Evolutionary conservation across 78 protist species (phyloP), one percentile per base, ranked within the genome.

Genomic region (Blattamonas nauphoetae): DNA sequence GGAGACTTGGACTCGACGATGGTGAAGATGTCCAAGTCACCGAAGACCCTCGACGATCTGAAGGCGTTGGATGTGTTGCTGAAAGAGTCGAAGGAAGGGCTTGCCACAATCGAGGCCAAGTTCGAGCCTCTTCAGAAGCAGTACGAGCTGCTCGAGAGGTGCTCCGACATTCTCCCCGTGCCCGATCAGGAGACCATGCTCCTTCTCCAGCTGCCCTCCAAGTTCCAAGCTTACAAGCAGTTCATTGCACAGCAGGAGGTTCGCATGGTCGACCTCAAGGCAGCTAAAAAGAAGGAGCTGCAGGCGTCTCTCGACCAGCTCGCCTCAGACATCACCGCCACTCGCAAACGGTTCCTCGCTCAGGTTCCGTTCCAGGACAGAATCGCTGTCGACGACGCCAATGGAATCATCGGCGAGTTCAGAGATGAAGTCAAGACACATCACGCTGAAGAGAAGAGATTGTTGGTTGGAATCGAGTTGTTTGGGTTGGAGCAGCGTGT

Each of bases 111-210:
- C 41, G 78, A 87, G 34, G 87, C 44, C n/a, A 84, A 89, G 35
- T 94, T 94, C 86, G 92, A 81, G 38, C 94, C 94, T 0, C 86
- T 94, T 11, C 1, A 85, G 46, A 88, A 83, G 34, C 88, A 89
- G 91, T 93, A 44, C 45, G 45, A 21, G 21, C 85, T 80, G 33
- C 81, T 88, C 44, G 55, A 85, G 2, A 34, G 83, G 85, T 92
- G 45, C 91, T 55, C 71, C 11, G 71, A 55, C 71, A 55, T 55
- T 29, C 21, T 21, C 38, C 71, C 11, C 11, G 71, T 55, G 71
- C 71, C 71, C 35, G 21, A 79, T 11, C 83, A 79, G 83, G 83
- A 11, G 44, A 32, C 83, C n/a, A 6, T 79, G 83, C 71, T 55
- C 21, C 71, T 55, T 21, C 21, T 55, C 38, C 90, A 86, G 41